Evolutionary conservation across 805 yeast species (phyloP).

Genomic region (Tetrapisispora nanseiensis): DNA sequence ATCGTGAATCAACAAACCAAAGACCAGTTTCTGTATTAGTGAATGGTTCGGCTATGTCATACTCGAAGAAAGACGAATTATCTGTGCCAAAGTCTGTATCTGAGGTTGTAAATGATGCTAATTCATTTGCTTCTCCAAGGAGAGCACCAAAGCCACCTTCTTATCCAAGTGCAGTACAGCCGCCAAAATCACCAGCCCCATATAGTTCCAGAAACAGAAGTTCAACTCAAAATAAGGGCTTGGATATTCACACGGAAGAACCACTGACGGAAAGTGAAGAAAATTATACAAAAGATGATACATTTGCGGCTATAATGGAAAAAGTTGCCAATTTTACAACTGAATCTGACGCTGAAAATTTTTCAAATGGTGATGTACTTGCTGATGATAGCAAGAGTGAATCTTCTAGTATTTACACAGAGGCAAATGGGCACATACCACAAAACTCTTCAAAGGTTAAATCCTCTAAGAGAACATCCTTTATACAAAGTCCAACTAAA

Average conservation of each 20-base stretch:
- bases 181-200: slow-evolving; percentile 13
- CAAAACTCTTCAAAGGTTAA: background rate
- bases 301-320: slow-evolving; percentile 1
- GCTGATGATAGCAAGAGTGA: background rate
- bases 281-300: slow-evolving; percentile 1
- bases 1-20: background rate
- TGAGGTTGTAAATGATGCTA: background rate
- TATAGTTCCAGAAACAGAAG: background rate
- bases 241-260: background rate
- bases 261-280: background rate
- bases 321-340: background rate
- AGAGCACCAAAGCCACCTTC: slow-evolving; percentile 62
- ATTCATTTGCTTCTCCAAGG: slow-evolving; percentile 51
- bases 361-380: background rate
- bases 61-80: background rate
- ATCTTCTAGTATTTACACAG: slow-evolving; percentile 4
- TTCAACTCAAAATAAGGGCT: background rate
- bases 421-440: background rate
- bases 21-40: slow-evolving; percentile 10
- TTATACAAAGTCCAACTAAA: slow-evolving; percentile 18
- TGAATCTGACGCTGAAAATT: background rate
- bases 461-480: slow-evolving; percentile 5
- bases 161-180: slow-evolving; percentile 33
- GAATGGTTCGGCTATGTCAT: background rate
- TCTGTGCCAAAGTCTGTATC: background rate